A percentile compares a stretch with the other conserved stretches of the same genome.
Conservation (phyloP, 148 eudicot genomes). For the Cornus florida region DNA sequence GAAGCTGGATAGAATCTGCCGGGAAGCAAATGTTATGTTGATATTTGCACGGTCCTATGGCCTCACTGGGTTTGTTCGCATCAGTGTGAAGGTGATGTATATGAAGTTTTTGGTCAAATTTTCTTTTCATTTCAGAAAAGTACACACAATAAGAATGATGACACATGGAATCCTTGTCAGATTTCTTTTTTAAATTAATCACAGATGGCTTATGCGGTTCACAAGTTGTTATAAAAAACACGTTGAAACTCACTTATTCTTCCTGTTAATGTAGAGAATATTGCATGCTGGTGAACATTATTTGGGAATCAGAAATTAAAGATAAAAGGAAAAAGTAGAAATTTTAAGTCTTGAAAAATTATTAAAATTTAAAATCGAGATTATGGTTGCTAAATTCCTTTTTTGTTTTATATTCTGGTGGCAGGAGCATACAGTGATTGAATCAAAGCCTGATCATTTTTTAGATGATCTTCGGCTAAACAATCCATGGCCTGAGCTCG, state of each 20-base stretch:
- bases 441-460: slow-evolving; percentile 97
- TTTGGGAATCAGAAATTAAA: background rate
- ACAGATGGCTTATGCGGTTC: background rate
- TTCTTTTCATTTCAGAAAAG: slow-evolving; percentile 3
- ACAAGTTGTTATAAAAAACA: background rate
- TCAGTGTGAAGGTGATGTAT: slow-evolving; percentile 77
- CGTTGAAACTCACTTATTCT: background rate
- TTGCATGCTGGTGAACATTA: background rate
- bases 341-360: background rate
- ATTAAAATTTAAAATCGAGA: background rate
- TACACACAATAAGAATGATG: background rate
- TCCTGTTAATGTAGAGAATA: background rate
- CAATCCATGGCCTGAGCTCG: slow-evolving; percentile 92
- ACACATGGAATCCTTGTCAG: background rate
- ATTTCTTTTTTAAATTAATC: background rate
- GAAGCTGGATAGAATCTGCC: slow-evolving; percentile 82
- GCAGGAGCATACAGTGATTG: slow-evolving; percentile 94
- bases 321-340: background rate
- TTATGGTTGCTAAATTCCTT: background rate
- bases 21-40: slow-evolving; percentile 73
- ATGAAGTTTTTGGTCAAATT: background rate
- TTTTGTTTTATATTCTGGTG: slow-evolving; percentile 11
- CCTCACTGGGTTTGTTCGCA: slow-evolving; percentile 84
- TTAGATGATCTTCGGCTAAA: slow-evolving; percentile 93
- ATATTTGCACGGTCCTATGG: slow-evolving; percentile 95